A percentile compares a stretch with the other conserved stretches of the same genome.
These are phyloP conservation scores for Vigna radiata DNA, from an alignment of 306 rosid genomes.

Conservation along the genomic window DNA sequence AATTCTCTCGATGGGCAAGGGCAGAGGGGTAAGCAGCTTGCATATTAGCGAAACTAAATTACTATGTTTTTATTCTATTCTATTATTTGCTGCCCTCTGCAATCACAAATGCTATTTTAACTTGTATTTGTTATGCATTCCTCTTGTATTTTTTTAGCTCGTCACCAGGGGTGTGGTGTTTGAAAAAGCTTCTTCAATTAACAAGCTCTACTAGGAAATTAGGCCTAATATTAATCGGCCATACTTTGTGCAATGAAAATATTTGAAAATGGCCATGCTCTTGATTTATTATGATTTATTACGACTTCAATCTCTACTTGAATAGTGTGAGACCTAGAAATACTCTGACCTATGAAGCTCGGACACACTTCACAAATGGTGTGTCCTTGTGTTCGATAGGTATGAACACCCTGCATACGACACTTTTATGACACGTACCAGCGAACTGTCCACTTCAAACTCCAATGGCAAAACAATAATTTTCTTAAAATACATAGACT, in stretches of 20 bases:
- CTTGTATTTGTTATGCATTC: slow-evolving; percentile 16
- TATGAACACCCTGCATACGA: too few species aligned
- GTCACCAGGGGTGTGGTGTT: slow-evolving; percentile 1
- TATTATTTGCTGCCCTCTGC: neutral
- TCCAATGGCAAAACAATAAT: too few species aligned
- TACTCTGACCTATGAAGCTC: neutral
- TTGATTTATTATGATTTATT: slow-evolving; percentile 14
- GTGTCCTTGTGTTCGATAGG: too few species aligned
- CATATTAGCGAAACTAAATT: slow-evolving; percentile 15
- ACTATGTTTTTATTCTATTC: neutral
- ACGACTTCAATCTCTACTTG: neutral
- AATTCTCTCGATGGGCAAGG: slow-evolving; percentile 71
- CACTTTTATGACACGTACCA: too few species aligned
- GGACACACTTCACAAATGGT: too few species aligned
- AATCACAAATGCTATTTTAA: slow-evolving; percentile 1
- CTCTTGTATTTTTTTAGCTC: neutral
- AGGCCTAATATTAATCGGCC: slow-evolving; percentile 13
- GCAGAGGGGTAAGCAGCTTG: slow-evolving; percentile 56
- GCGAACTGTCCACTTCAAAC: too few species aligned
- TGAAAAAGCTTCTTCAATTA: slow-evolving; percentile 10
- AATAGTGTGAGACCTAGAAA: neutral
- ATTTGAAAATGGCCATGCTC: neutral
- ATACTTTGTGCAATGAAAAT: neutral
- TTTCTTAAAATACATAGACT: too few species aligned
- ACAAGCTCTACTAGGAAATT: slow-evolving; percentile 15